Evolutionary conservation across 805 yeast species (phyloP).

Genomic region (Ogataea trehalophila): DNA sequence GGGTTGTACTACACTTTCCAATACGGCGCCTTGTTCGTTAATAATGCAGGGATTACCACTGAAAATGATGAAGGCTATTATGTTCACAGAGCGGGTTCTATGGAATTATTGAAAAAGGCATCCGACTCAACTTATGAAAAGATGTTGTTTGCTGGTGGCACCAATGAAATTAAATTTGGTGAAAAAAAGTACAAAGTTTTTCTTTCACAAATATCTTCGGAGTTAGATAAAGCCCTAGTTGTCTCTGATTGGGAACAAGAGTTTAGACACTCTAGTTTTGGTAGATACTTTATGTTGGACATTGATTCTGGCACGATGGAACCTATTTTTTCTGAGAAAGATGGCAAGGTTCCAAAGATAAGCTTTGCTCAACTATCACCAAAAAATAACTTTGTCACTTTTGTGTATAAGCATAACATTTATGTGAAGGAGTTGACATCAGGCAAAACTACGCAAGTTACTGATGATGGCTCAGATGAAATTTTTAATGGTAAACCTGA

Average conservation of each 20-base stretch:
- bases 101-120: conserved; percentile 18
- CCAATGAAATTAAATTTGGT: conserved; percentile 34
- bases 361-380: conserved; percentile 66
- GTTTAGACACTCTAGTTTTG: conserved; percentile 68
- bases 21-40: conserved; percentile 22
- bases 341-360: conserved; percentile 29
- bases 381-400: conserved; percentile 47
- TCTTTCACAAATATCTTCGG: conserved; percentile 38
- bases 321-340: conserved; percentile 19
- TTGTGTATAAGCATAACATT: conserved; percentile 51
- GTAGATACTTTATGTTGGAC: conserved; percentile 60
- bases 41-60: conserved; percentile 22
- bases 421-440: conserved; percentile 38
- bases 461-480: conserved; percentile 47
- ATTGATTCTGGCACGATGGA: conserved; percentile 27
- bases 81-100: conserved; percentile 13
- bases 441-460: conserved; percentile 30
- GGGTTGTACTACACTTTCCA: conserved; percentile 28
- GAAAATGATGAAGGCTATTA: conserved; percentile 44
- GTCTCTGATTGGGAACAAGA: conserved; percentile 44
- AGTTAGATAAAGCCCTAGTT: conserved; percentile 48
- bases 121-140: conserved; percentile 27
- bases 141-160: conserved; percentile 27
- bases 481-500: conserved; percentile 69
- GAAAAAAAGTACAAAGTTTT: conserved; percentile 37